Percentiles rank a stretch among this genome's conserved stretches.
phyloP scores from a whole-genome alignment of 1,284 basidiomycete genomes.

The Trichosporon asahii region DNA sequence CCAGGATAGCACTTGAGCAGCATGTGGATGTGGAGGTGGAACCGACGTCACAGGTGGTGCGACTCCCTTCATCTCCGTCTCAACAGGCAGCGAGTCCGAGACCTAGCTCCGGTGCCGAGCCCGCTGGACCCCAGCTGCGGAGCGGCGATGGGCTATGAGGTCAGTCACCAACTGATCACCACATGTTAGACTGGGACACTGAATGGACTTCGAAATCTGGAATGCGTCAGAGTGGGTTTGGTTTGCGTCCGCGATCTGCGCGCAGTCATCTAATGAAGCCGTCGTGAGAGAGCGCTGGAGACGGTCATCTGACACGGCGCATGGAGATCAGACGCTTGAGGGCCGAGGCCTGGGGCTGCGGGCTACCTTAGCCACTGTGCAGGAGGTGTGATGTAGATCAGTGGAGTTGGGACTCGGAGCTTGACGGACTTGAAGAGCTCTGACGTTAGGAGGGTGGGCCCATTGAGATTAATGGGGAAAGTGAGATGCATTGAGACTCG shows the following conservation, averaged over 20 bases:
- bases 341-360: too few relatives aligned
- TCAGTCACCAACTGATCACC: not conserved
- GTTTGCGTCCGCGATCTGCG: not conserved
- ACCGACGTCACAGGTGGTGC: not conserved
- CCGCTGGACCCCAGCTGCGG: not conserved
- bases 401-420: too few relatives aligned
- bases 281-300: not conserved
- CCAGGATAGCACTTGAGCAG: too few relatives aligned
- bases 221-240: slow-evolving; percentile 3
- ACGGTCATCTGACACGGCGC: not conserved
- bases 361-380: too few relatives aligned
- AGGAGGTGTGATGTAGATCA: too few relatives aligned
- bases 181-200: not conserved
- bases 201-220: not conserved
- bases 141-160: not conserved
- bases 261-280: not conserved
- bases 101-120: not conserved
- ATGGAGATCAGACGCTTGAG: not conserved
- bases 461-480: too few relatives aligned
- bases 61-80: not conserved
- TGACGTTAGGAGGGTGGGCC: too few relatives aligned
- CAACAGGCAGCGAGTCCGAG: not conserved
- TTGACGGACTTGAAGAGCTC: too few relatives aligned
- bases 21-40: not conserved
- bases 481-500: too few relatives aligned